Base-by-base conservation (phyloP, 2,329 filamentous ascomycete genomes). In the Diaporthe aspalathi region DNA sequence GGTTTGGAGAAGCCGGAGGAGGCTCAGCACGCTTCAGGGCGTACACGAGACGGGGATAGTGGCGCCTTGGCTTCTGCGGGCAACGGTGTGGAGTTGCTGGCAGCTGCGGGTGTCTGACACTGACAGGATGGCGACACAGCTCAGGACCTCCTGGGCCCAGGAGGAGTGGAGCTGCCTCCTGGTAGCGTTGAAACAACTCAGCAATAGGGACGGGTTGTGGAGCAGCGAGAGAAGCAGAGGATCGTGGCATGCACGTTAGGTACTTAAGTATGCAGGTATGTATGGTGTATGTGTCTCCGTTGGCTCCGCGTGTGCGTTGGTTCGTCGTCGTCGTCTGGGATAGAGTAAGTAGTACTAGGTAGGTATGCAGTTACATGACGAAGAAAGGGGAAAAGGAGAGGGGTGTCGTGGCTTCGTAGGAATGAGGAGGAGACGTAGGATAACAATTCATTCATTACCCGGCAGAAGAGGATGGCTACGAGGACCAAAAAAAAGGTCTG, bases 161-260 rank as follows among this genome's bases (percentile, higher is more conserved):
- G 29, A 27, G 43, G n/a, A 24, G 60, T 63, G 60, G 60, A 63
- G 43, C 27, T 63, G 43, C 35, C 60, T 49, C 60, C 60, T 49
- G 60, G 35, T 63, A 63, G 60, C 60, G 60, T 49, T 49, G 60
- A 35, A 63, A 63, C 60, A 63, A 63, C 60, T 63, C 60, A 63
- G 60, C 60, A 49, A 24, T 49, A 63, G 45, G 43, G 60, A 49
- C 43, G 60, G 17, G 40, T 32, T 35, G 60, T 63, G 60, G 60
- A 63, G 60, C 60, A 63, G 60, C 20, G 8, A 47, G 57, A 47
- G 57, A 49, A 49, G 40, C 57, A 63, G 57, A 49, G 57, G 57
- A 49, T 63, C 57, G 43, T 57, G 54, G 54, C 54, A 57, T 17
- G 6, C 6, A 38, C 11, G 17, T 22, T 8, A 6, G 5, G 20